These are phyloP conservation scores for Aurantiochytrium sp. DNA, from an alignment of 108 stramenopile genomes.

Conservation along the genomic window DNA sequence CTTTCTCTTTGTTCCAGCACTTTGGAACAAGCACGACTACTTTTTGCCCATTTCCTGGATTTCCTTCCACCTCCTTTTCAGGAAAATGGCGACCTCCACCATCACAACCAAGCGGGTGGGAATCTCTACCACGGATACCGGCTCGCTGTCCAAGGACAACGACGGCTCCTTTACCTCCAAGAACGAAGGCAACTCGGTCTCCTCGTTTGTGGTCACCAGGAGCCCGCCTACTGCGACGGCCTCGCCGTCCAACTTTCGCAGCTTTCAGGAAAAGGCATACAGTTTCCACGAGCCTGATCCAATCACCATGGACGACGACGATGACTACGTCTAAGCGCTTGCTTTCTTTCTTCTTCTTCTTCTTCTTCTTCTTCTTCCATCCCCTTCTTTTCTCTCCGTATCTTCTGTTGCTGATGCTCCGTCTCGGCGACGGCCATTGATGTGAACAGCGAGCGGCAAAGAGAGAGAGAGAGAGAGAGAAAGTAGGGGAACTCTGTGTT, in stretches of 20 bases:
- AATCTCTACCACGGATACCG: not conserved
- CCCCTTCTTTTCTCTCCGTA: too few species aligned
- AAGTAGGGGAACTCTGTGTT: too few species aligned
- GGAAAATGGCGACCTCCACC: not conserved
- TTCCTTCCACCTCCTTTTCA: not conserved
- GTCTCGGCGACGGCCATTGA: too few species aligned
- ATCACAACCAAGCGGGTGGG: not conserved
- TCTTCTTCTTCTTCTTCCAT: too few species aligned
- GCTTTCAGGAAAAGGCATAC: not conserved
- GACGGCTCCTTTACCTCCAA: not conserved
- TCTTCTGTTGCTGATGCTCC: too few species aligned
- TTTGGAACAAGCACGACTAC: conserved; percentile 4
- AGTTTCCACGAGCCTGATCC: not conserved
- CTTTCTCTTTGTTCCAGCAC: not conserved
- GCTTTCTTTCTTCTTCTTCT: too few species aligned
- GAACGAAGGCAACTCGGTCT: not conserved
- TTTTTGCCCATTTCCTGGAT: not conserved
- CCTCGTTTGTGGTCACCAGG: not conserved
- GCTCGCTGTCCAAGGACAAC: not conserved
- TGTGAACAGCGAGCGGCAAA: too few species aligned
- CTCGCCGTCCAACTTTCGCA: not conserved
- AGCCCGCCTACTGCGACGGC: not conserved
- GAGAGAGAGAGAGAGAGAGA: too few species aligned
- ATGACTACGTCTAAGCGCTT: not conserved
- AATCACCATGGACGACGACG: not conserved